Evolutionary conservation across 108 stramenopile genomes (phyloP), one percentile per base, ranked within the genome.

Genomic region (Fistulifera pelliculosa): DNA sequence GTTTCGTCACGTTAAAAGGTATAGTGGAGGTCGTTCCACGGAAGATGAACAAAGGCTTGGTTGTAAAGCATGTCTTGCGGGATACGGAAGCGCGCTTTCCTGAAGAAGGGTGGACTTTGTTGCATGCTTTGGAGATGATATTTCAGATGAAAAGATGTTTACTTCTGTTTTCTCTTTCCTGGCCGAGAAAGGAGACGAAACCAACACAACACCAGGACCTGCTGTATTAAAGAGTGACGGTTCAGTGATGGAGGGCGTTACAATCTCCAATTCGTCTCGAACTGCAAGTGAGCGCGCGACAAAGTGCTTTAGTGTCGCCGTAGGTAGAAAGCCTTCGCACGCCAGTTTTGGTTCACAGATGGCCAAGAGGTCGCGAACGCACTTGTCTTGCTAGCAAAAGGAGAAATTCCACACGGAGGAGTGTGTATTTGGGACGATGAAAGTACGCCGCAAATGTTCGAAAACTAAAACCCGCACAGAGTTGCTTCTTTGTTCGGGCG

Each of bases 61-160:
- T 94, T 50, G 87, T 92, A 24, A 91, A 85, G 49, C 80, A 85
- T 53, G 79, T 92, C 21, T 63, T 94, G 23, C 71, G 80, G 7
- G 81, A 90, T 60, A 60, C 76, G n/a, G 52, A 66, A 18, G 50
- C 51, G 35, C 61, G 52, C 11, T 67, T 56, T 19, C 52, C 54
- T 12, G 31, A 35, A 3, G 48, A 61, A 23, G 71, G 0, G 79
- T 91, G 16, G 94, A 95, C 70, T 97, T 95, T 66, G 51, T 90
- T n/a, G 47, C 96, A 28, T 94, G 90, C 54, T 76, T 94, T 62
- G 96, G 96, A 28, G 96, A 97, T 68, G 94, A 95, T 59, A 78
- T 87, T 22, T 80, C 90, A 22, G 96, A 97, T 69, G 96, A 97
- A 64, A 93, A 96, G 53, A 97, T 97, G 96, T 97, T 97, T 68